Evolutionary conservation across 2,329 filamentous ascomycete genomes (phyloP).

Genomic region (Pseudogymnoascus verrucosus): DNA sequence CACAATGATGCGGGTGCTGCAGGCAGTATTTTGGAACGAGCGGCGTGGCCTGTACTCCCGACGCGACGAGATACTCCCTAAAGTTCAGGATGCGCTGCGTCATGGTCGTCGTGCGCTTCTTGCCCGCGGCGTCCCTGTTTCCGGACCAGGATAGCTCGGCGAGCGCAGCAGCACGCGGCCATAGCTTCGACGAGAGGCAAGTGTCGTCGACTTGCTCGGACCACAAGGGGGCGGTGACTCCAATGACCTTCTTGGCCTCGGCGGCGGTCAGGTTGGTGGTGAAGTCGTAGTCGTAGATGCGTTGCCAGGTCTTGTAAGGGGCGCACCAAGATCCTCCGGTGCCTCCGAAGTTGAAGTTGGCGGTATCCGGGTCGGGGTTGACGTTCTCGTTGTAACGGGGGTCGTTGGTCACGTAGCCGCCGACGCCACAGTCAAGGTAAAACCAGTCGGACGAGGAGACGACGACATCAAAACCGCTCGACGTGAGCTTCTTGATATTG

Average conservation of each 20-base stretch:
- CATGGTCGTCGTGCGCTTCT: constrained; percentile 54
- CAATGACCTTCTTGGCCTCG: constrained; percentile 59
- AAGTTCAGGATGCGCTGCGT: constrained; percentile 52
- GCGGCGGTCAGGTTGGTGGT: constrained; percentile 51
- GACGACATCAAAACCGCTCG: constrained; percentile 59
- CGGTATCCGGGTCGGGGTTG: constrained; percentile 54
- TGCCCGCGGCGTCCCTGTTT: constrained; percentile 51
- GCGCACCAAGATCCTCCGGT: constrained; percentile 74
- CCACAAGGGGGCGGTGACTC: constrained; percentile 78
- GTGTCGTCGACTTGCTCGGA: constrained; percentile 64
- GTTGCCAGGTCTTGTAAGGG: constrained; percentile 71
- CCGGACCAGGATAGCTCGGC: constrained; percentile 76
- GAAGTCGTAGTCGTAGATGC: constrained; percentile 74
- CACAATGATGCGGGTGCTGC: constrained; percentile 49
- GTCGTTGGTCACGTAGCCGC: constrained; percentile 61
- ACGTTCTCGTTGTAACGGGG: constrained; percentile 45
- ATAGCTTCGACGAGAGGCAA: constrained; percentile 66
- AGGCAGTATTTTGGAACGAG: constrained; percentile 51
- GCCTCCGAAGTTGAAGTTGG: constrained; percentile 43
- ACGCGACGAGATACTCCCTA: constrained; percentile 49
- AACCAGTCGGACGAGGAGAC: constrained; percentile 69
- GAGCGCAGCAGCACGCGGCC: constrained; percentile 65
- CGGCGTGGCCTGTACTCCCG: constrained; percentile 41
- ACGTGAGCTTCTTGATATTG: constrained; percentile 52
- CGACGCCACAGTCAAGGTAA: constrained; percentile 75